Conservation (phyloP, 192 early-diverging fungal genomes). For the Coemansia guatemalensis region DNA sequence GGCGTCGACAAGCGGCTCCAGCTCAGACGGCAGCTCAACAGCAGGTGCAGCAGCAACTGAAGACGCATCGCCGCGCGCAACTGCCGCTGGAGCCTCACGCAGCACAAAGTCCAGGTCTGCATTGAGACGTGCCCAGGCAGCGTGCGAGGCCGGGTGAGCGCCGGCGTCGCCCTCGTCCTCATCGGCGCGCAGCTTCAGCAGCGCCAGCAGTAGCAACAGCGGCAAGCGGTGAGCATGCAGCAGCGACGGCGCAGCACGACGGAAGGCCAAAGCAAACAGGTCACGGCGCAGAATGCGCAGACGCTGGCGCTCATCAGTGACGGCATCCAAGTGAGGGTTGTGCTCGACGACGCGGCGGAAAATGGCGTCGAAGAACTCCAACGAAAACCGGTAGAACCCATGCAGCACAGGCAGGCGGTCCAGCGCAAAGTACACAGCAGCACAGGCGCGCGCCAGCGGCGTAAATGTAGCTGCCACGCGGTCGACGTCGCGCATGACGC, state of each 20-base stretch:
- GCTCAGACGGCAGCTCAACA: slow-evolving; percentile 13
- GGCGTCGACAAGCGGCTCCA: slow-evolving; percentile 24
- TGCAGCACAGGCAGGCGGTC: slow-evolving; percentile 88
- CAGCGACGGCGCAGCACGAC: slow-evolving; percentile 77
- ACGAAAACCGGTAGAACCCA: slow-evolving; percentile 98
- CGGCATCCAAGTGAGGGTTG: slow-evolving; percentile 63
- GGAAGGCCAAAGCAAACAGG: slow-evolving; percentile 80
- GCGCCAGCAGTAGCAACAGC: slow-evolving; percentile 83
- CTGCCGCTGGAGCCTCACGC: slow-evolving; percentile 18
- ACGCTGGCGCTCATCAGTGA: slow-evolving; percentile 68
- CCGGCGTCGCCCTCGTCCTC: slow-evolving; percentile 33
- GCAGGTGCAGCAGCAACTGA: neutral
- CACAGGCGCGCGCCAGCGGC: slow-evolving; percentile 87
- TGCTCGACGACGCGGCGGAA: slow-evolving; percentile 84
- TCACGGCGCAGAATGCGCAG: slow-evolving; percentile 75
- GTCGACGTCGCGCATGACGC: slow-evolving; percentile 94
- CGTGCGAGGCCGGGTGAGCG: slow-evolving; percentile 16
- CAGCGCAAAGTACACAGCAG: slow-evolving; percentile 95
- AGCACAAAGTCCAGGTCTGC: slow-evolving; percentile 44
- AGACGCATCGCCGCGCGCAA: neutral
- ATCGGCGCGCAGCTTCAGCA: slow-evolving; percentile 73
- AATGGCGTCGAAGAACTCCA: slow-evolving; percentile 93
- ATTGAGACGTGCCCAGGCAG: slow-evolving; percentile 44
- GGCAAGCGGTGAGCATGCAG: slow-evolving; percentile 91
- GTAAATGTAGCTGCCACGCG: slow-evolving; percentile 85